Conservation (phyloP, 1,139 yeast species). For the Kazachstania sp. region DNA sequence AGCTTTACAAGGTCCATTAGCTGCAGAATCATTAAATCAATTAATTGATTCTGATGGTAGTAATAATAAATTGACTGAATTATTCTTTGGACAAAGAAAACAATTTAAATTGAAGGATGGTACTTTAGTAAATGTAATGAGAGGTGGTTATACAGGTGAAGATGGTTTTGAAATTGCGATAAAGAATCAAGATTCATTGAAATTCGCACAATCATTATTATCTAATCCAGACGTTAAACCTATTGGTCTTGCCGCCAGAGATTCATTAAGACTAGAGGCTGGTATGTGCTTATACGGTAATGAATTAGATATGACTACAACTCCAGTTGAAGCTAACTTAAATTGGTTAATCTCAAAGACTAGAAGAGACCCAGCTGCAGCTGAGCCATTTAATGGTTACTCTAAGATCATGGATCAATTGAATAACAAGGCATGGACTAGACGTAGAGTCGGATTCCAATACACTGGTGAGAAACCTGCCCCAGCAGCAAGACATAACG, state of each 20-base stretch:
- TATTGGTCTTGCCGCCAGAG: constrained; percentile 94
- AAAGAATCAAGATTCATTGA: constrained; percentile 52
- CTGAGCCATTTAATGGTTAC: constrained; percentile 66
- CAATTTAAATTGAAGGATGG: constrained; percentile 42
- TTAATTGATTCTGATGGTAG: constrained; percentile 42
- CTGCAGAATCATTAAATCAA: constrained; percentile 56
- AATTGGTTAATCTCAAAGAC: constrained; percentile 83
- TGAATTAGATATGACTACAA: constrained; percentile 69
- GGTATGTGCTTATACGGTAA: constrained; percentile 98
- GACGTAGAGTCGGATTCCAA: constrained; percentile 63
- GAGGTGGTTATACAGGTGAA: constrained; percentile 97
- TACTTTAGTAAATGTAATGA: constrained; percentile 55
- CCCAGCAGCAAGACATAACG: constrained; percentile 90
- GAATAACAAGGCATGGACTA: constrained; percentile 49
- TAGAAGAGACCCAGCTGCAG: constrained; percentile 45
- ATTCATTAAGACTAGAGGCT: constrained; percentile 88
- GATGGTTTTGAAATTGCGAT: constrained; percentile 94
- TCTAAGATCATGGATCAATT: constrained; percentile 61
- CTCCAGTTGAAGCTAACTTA: constrained; percentile 84
- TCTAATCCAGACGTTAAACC: constrained; percentile 59
- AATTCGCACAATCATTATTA: constrained; percentile 52
- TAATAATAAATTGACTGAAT: constrained; percentile 35
- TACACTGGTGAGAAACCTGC: constrained; percentile 71
- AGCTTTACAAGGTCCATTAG: constrained; percentile 89
- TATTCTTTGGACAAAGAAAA: constrained; percentile 70